Conservation (phyloP, 305 asterid species). For the Fraxinus dipetala region DNA sequence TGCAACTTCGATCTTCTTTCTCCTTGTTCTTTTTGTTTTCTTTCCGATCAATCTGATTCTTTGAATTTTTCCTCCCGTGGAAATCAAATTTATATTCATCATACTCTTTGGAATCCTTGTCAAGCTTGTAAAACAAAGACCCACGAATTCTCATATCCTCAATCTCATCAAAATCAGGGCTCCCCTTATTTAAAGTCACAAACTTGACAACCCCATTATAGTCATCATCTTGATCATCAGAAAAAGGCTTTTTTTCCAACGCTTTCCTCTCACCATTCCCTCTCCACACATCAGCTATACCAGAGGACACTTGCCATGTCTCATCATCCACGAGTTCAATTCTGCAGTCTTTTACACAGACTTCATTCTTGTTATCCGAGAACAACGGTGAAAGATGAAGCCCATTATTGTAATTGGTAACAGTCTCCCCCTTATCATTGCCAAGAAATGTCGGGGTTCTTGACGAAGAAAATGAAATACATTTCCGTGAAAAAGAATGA, state of each 20-base stretch:
- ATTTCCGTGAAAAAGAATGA: conserved; percentile 9
- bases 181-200: conserved; percentile 21
- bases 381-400: conserved; percentile 57
- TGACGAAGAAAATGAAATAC: conserved; percentile 23
- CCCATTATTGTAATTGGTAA: conserved; percentile 20
- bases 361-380: conserved; percentile 22
- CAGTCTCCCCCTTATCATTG: conserved; percentile 28
- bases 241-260: conserved; percentile 12
- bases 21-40: conserved; percentile 31
- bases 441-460: conserved; percentile 19
- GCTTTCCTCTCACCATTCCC: conserved; percentile 26
- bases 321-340: conserved; percentile 65
- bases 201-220: conserved; percentile 16
- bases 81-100: conserved; percentile 65
- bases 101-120: conserved; percentile 73
- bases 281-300: conserved; percentile 65
- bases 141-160: conserved; percentile 82
- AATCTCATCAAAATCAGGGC: conserved; percentile 56
- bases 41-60: conserved; percentile 32
- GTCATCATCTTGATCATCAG: conserved; percentile 25
- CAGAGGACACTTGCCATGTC: conserved; percentile 62
- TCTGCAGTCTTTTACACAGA: conserved; percentile 34
- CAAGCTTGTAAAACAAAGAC: conserved; percentile 70
- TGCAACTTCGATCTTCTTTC: conserved; percentile 21
- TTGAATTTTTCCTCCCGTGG: conserved; percentile 54